Evolutionary conservation across 768 basidiomycete genomes (phyloP).

Genomic region (Scleroderma citrinum): DNA sequence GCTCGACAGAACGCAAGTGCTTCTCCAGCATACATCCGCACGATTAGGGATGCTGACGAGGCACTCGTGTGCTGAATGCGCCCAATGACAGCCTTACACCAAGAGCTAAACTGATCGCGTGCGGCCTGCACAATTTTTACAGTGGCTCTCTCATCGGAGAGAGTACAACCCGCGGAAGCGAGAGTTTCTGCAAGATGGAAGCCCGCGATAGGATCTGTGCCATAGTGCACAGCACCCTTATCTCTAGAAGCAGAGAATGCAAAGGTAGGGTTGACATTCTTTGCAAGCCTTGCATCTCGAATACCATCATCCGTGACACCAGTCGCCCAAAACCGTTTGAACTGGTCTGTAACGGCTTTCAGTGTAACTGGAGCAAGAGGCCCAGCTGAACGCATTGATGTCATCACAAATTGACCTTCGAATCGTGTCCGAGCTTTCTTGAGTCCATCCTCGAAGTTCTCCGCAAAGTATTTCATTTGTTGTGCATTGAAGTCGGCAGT

Average conservation of each 20-base stretch:
- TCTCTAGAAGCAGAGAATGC: conserved; percentile 19
- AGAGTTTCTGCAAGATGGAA: conserved; percentile 29
- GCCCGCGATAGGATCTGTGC: conserved; percentile 23
- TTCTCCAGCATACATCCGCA: conserved; percentile 28
- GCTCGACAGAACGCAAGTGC: conserved; percentile 25
- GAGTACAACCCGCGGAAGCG: conserved; percentile 2
- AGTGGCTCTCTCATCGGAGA: conserved; percentile 1
- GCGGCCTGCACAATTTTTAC: conserved; percentile 15
- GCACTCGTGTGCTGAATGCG: conserved; percentile 5
- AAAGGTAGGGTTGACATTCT: conserved; percentile 26
- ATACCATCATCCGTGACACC: conserved; percentile 20
- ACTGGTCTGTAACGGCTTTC: conserved; percentile 11
- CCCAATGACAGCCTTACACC: conserved; percentile 20
- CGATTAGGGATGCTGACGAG: conserved; percentile 7
- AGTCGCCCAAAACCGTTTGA: conserved; percentile 20
- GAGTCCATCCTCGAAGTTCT: conserved; percentile 17
- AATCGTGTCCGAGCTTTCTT: conserved; percentile 4
- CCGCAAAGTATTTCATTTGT: conserved; percentile 9
- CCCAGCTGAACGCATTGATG: conserved; percentile 24
- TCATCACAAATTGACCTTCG: background rate
- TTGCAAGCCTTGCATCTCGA: conserved; percentile 2
- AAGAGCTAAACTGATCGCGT: conserved; percentile 19
- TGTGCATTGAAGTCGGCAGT: conserved; percentile 10
- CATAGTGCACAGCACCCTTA: conserved; percentile 24
- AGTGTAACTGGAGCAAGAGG: conserved; percentile 14